Base-by-base conservation (phyloP, 2,329 filamentous ascomycete species). In the Ophiostoma piceae region DNA sequence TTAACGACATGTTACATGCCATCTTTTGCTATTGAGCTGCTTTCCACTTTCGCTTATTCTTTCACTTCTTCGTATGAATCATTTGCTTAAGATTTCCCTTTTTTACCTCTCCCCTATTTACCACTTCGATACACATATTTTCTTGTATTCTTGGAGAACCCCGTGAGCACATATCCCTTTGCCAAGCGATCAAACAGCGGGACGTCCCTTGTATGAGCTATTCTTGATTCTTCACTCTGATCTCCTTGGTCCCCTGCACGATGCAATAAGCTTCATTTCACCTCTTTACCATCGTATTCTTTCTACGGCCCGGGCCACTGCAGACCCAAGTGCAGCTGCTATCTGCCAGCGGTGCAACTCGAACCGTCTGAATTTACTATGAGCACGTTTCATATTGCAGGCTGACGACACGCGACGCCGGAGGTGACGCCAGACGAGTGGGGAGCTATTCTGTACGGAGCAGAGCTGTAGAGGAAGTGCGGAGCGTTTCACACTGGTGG, bases 111-210 rank as follows among this genome's bases (percentile, higher is more conserved):
- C 35, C 12, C 57, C 14, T 62, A 3, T 16, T 11, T 22, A 22
- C 54, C 12, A 6, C 54, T 60, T 35, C 35, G 35, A 35, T 35
- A 35, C 35, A 35, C 35, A 35, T 35, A 35, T 35, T 35, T 35
- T 35, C 35, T 35, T 35, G 35, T 29, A 29, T 35, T 35, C 35
- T 35, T 35, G 35, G 35, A 35, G 35, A 35, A 35, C 57, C 12
- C 26, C 57, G 57, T 62, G 57, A 29, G 57, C 57, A 62, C 57
- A 35, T 62, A 62, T 62, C 57, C 57, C 57, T 62, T 62, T 62
- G 57, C 57, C 57, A 62, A 62, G 57, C 57, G 26, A 62, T 16
- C 57, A 29, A 32, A 32, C 57, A 62, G 57, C 57, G 57, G 57
- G 3, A 62, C 14, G 26, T 62, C 57, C 57, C 57, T 62, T 57